A percentile compares a stretch with the other conserved stretches of the same genome.
Evolutionary conservation across 805 yeast species (phyloP).

Genomic region (Candida pini): DNA sequence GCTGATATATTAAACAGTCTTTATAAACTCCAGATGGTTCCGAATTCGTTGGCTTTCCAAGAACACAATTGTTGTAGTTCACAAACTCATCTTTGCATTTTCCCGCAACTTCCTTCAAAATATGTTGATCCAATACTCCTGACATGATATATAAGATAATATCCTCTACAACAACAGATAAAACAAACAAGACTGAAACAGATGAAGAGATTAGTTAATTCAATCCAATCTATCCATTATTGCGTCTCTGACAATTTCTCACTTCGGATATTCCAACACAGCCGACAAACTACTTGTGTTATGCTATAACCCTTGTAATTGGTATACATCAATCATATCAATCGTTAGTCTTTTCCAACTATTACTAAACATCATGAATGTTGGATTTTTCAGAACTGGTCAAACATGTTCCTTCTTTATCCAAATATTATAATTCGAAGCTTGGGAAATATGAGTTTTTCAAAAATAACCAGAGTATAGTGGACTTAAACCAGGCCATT

Average conservation of each 20-base stretch:
- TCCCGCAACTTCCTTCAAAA: slow-evolving; percentile 74
- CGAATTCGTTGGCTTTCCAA: neutral
- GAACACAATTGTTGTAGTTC: slow-evolving; percentile 67
- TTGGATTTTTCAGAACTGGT: slow-evolving; percentile 13
- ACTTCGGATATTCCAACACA: too few species aligned
- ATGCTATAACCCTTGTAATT: too few species aligned
- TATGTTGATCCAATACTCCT: slow-evolving; percentile 57
- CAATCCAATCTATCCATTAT: too few species aligned
- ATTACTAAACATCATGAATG: too few species aligned
- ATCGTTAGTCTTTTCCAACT: too few species aligned
- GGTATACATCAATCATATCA: too few species aligned
- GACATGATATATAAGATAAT: slow-evolving; percentile 36
- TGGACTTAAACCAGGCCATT: slow-evolving; percentile 16
- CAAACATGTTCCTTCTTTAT: slow-evolving; percentile 12
- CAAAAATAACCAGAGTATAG: slow-evolving; percentile 16
- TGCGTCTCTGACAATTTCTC: too few species aligned
- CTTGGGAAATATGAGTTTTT: slow-evolving; percentile 16
- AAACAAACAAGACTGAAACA: neutral
- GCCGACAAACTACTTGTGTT: too few species aligned
- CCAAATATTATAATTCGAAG: slow-evolving; percentile 6
- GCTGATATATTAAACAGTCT: slow-evolving; percentile 53
- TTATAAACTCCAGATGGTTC: slow-evolving; percentile 37
- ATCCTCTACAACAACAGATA: too few species aligned
- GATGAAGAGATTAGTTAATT: neutral
- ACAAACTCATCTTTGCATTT: slow-evolving; percentile 70